Evolutionary conservation across 768 basidiomycete species (phyloP).

Genomic region (Trametes gibbosa): DNA sequence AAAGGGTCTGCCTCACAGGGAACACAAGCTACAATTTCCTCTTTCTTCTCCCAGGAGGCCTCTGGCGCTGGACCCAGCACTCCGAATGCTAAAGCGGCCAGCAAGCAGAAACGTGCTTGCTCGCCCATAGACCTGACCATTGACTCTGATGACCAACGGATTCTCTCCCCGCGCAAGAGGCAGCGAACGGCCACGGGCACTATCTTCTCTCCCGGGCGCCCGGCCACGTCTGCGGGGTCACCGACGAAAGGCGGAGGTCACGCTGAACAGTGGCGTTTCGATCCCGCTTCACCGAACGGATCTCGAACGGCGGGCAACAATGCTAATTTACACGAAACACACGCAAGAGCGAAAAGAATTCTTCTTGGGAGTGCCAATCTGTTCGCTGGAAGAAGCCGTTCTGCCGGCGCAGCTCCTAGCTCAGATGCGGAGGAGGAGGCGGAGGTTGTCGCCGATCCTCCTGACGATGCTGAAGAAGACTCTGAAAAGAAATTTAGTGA

Average conservation of each 20-base stretch:
- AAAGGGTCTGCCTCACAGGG: neutral
- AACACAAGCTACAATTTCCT: constrained; percentile 40
- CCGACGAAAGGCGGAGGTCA: constrained; percentile 11
- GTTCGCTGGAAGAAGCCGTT: constrained; percentile 8
- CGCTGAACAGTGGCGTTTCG: constrained; percentile 47
- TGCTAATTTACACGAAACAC: constrained; percentile 16
- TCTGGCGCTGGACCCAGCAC: constrained; percentile 11
- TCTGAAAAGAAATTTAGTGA: constrained; percentile 46
- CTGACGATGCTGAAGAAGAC: constrained; percentile 34
- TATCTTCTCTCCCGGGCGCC: constrained; percentile 5
- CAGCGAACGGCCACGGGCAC: constrained; percentile 26
- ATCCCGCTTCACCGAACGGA: constrained; percentile 21
- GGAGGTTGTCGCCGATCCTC: neutral
- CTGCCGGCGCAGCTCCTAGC: neutral
- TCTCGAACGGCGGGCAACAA: constrained; percentile 23
- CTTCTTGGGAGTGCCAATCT: constrained; percentile 49
- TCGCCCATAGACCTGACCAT: constrained; percentile 54
- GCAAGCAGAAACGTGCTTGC: constrained; percentile 20
- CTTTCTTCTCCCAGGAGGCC: constrained; percentile 36
- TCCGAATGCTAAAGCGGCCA: neutral
- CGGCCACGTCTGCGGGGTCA: neutral
- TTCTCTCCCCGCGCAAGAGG: constrained; percentile 6
- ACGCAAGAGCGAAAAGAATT: constrained; percentile 48
- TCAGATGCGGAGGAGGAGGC: constrained; percentile 2
- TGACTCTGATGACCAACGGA: constrained; percentile 26